Evolutionary conservation across 2,329 filamentous ascomycete species (phyloP), one percentile per base, ranked within the genome.

Genomic region (Microsporum ferrugineum): DNA sequence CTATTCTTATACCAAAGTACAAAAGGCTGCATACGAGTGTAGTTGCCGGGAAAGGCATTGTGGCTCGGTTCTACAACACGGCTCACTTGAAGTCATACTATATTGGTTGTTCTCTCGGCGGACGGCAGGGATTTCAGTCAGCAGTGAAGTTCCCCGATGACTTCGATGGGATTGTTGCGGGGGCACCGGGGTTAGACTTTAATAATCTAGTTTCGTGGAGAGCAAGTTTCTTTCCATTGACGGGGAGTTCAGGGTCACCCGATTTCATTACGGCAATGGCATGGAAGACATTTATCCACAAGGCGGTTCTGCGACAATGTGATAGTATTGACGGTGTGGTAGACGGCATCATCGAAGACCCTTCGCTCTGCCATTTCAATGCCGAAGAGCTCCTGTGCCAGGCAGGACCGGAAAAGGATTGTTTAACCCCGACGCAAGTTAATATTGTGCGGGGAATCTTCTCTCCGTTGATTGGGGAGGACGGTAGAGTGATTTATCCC

Each of bases 401-500:
- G 6, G 3, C 14, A 29, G 57, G 39, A 8, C n/a, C 17, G n/a
- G n/a, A 57, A 38, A 38, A 7, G 5, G 5, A 57, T n/a, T 58
- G 36, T 27, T 23, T 47, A 12, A 58, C 6, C 29, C 57, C n/a
- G 5, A 43, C 29, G 10, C 41, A 47, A 45, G 57, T 47, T 31
- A 12, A 58, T 39, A 58, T 41, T 29, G 57, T 58, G 36, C 29
- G 14, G 4, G 10, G n/a, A 14, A 57, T 57, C 4, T 57, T 57
- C 29, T 55, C 58, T 14, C 34, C 34, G 2, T n/a, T 53, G 43
- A 57, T 39, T 6, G 36, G 23, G 7, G 31, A 38, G 36, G 62
- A 67, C 41, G 63, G 63, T 1, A 62, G 34, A 33, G 59, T 67
- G 8, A 60, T 65, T 33, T 65, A 62, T 53, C 66, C 66, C 5